Conservation (phyloP, 108 stramenopile genomes). For the Pseudonitzschia pungens region DNA sequence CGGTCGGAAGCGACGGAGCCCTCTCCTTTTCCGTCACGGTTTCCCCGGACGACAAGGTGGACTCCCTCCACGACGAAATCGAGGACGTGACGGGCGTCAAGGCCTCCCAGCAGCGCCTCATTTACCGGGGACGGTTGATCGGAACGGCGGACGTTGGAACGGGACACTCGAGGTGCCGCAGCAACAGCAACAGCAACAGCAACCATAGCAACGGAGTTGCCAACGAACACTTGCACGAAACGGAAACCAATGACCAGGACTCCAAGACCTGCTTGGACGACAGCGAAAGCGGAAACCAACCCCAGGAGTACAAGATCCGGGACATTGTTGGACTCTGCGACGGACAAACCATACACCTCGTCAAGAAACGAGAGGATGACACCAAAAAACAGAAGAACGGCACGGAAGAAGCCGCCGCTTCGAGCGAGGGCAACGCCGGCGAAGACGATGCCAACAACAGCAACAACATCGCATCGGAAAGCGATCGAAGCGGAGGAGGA, state of each 20-base stretch:
- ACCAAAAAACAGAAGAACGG: not conserved
- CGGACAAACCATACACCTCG: slow-evolving; percentile 87
- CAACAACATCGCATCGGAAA: not conserved
- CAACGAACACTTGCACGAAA: not conserved
- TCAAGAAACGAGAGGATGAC: slow-evolving; percentile 47
- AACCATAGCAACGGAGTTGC: not conserved
- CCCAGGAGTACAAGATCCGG: slow-evolving; percentile 40
- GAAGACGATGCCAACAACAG: slow-evolving; percentile 6
- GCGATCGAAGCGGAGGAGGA: not conserved
- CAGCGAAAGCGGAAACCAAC: not conserved
- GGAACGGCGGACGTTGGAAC: slow-evolving; percentile 10
- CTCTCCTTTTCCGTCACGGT: slow-evolving; percentile 57
- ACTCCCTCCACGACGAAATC: slow-evolving; percentile 51
- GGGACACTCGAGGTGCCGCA: not conserved
- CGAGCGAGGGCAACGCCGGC: not conserved
- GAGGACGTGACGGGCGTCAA: slow-evolving; percentile 68
- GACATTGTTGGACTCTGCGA: slow-evolving; percentile 78
- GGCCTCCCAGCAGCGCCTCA: slow-evolving; percentile 68
- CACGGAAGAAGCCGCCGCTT: not conserved
- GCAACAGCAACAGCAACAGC: slow-evolving; percentile 9
- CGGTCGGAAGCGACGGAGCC: slow-evolving; percentile 8
- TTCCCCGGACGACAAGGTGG: slow-evolving; percentile 61
- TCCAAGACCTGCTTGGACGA: not conserved
- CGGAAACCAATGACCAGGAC: not conserved
- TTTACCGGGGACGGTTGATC: slow-evolving; percentile 83